Base-by-base conservation (phyloP, 2,329 filamentous ascomycete species). In the Endothia cerciana region DNA sequence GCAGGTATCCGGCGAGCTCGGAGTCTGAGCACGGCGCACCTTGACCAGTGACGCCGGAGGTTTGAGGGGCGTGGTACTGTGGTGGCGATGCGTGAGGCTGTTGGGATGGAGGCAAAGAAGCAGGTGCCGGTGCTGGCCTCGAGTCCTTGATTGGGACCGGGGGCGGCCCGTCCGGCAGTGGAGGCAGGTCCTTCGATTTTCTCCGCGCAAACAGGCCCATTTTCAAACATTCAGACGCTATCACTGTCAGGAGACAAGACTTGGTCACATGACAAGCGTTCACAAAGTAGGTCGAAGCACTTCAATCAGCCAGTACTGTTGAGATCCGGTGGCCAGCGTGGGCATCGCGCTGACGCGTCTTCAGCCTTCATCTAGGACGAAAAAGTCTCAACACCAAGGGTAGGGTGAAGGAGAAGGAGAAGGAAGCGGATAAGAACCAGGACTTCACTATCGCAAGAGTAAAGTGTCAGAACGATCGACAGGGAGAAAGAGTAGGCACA, bases 1-100 rank as follows among this genome's bases (percentile, higher is more conserved):
- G 71, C 22, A 73, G 71, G 17, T 73, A 71, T 8, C 72, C 73
- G 8, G 72, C 72, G 10, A 73, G 71, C 30, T 73, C 71, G 65
- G 71, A 72, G 5, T 57, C 59, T 8, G 59, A 30, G 25, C 60
- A 60, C n/a, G 69, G 58, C 30, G 60, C 53, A 60, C 60, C 57
- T 19, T 58, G 17, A 22, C 55, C 47, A 10, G 53, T 64, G 53
- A 47, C 59, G 36, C 62, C 64, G 2, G 65, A 63, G 38, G 36
- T 40, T 47, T 65, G 67, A n/a, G 67, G 59, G 45, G 65, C 45
- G 41, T 61, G 53, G 28, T 60, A 60, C 19, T 62, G 62, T 43
- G 67, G 49, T 17, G 66, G 64, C 38, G 55, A 33, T 11, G 19
- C 22, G 8, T 38, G 66, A 22, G 36, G 22, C 33, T n/a, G 40